Evolutionary conservation across 1,284 basidiomycete species (phyloP), one percentile per base, ranked within the genome.

Genomic region (Erythrobasidium hasegawianum): DNA sequence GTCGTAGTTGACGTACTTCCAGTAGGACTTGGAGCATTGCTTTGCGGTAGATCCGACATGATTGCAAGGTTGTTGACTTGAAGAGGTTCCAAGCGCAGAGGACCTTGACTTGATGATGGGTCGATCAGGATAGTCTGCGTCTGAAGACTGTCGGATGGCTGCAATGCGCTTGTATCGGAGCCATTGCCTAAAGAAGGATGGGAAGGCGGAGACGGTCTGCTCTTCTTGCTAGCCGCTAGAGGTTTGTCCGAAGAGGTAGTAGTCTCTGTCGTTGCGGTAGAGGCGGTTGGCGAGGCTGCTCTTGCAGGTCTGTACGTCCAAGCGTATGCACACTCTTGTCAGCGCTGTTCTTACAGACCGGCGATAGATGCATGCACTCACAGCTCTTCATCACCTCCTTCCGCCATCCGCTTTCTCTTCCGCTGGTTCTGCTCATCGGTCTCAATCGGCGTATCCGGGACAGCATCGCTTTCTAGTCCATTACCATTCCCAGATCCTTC

Each of bases 221-320:
- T 38, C 29, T 64, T 64, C 18, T 64, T 64, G 20, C 22, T 54
- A 29, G 55, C 27, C 38, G 40, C 54, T 16, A 57, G n/a, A n/a
- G 61, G 39, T 22, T 64, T 64, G 18, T 64, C 61, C 0, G 59
- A 53, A 11, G 59, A 53, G 1, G 52, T 24, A 9, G 47, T 33
- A 18, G 61, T 54, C 2, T 49, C 45, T 13, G 22, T 40, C 56
- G 62, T 52, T 22, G 27, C 49, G 38, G 50, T 56, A 18, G 56
- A 40, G 5, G 43, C 41, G 27, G 24, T 38, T 7, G 62, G 56
- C 1, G 55, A 53, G 9, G 54, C 47, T 14, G 29, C 41, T n/a
- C 39, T 26, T 29, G 22, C 41, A 2, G 20, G 27, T 61, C 49
- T 54, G 33, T 2, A 39, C 14, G 13, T n/a, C 10, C 16, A 39